Conservation (phyloP, 225 moss, liverwort and hornwort species). For the Thuidium tamariscinum region DNA sequence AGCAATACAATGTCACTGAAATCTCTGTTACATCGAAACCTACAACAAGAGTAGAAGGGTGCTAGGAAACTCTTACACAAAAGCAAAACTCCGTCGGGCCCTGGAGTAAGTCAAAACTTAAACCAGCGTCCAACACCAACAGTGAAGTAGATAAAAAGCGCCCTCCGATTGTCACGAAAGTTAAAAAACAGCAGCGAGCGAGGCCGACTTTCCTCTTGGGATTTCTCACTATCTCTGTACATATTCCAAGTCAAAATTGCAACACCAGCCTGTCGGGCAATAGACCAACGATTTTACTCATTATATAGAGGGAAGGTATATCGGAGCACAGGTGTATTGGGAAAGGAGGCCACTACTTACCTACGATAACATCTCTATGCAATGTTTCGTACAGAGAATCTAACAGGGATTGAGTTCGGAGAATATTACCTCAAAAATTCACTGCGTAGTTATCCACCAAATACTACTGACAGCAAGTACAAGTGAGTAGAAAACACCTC, state of each 20-base stretch:
- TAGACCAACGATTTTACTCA: background rate
- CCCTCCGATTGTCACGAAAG: conserved; percentile 41
- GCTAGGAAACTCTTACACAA: background rate
- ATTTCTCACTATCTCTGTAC: conserved; percentile 44
- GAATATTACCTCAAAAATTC: background rate
- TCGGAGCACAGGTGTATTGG: background rate
- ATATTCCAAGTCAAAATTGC: conserved; percentile 47
- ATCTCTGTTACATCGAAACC: background rate
- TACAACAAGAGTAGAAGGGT: background rate
- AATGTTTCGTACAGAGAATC: background rate
- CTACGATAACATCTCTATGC: background rate
- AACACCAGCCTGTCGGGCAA: conserved; percentile 13
- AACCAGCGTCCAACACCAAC: background rate
- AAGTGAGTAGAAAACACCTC: background rate
- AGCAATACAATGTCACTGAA: background rate
- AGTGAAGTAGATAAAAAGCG: conserved; percentile 8
- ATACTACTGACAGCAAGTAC: background rate
- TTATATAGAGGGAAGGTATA: background rate
- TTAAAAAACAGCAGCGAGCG: conserved; percentile 10
- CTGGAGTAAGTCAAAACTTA: background rate
- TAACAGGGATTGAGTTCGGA: background rate
- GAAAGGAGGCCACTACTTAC: background rate
- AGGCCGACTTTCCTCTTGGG: conserved; percentile 32
- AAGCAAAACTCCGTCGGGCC: background rate
- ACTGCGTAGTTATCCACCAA: background rate